Conservation (phyloP, 768 basidiomycete genomes). For the Trametes coccinea region DNA sequence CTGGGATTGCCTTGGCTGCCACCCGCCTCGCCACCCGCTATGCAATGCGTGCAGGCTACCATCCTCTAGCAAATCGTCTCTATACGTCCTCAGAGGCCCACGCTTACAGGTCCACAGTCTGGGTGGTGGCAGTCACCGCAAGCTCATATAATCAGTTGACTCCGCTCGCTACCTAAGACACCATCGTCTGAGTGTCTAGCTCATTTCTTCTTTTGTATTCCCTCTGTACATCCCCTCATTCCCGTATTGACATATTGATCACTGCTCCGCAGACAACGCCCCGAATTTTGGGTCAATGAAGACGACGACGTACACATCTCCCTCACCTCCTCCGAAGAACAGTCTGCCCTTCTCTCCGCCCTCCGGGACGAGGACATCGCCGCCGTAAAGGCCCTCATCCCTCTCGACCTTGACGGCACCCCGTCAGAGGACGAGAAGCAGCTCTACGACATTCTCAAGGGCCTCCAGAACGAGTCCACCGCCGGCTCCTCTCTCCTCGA, state of each 20-base stretch:
- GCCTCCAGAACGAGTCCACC: slow-evolving; percentile 9
- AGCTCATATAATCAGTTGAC: no score
- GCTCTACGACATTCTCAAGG: slow-evolving; percentile 27
- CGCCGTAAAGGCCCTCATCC: slow-evolving; percentile 34
- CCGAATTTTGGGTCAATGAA: slow-evolving; percentile 20
- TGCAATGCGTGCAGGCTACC: no score
- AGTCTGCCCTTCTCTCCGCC: slow-evolving; percentile 33
- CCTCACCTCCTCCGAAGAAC: slow-evolving; percentile 33
- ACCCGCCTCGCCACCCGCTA: no score
- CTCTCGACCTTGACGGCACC: slow-evolving; percentile 24
- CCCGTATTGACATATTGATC: not conserved
- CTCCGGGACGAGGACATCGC: slow-evolving; percentile 26
- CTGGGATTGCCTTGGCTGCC: no score
- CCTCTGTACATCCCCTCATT: no score
- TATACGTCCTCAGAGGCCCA: no score
- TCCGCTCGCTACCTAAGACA: no score
- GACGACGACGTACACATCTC: slow-evolving; percentile 34
- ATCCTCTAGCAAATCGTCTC: no score
- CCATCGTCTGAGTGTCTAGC: no score
- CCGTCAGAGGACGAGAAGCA: slow-evolving; percentile 31
- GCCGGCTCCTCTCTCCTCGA: slow-evolving; percentile 22
- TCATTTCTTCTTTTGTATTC: no score
- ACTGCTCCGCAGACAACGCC: slow-evolving; percentile 18
- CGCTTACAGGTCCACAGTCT: no score
- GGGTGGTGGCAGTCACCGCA: no score